Evolutionary conservation across 768 basidiomycete genomes (phyloP).

Genomic region (Leccinum broughii): DNA sequence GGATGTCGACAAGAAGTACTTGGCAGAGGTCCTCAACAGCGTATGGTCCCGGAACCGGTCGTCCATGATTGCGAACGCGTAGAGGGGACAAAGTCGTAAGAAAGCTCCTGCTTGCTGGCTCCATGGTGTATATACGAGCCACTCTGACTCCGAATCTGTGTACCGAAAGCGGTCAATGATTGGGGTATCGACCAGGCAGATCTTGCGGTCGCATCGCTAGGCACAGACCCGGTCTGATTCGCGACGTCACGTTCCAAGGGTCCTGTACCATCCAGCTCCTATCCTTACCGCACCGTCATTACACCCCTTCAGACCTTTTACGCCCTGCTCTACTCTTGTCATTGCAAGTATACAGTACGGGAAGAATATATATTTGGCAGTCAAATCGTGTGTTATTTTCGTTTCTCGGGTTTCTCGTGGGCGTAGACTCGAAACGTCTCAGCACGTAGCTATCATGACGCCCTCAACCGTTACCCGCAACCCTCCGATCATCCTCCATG

Average conservation of each 20-base stretch:
- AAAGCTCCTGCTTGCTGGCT: neutral
- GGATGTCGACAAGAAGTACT: neutral
- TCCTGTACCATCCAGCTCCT: neutral
- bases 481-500: neutral
- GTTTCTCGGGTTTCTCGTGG: neutral
- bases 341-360: neutral
- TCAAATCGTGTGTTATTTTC: neutral
- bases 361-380: neutral
- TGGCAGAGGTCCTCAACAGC: neutral
- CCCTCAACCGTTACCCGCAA: conserved; percentile 1
- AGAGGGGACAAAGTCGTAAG: neutral
- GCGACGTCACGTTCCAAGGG: neutral
- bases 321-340: neutral
- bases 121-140: neutral
- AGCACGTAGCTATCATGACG: conserved; percentile 2
- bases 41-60: conserved; percentile 8
- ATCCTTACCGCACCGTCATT: neutral
- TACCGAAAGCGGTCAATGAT: neutral
- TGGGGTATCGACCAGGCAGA: neutral
- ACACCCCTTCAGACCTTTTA: neutral
- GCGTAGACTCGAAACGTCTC: neutral
- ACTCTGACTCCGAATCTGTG: neutral
- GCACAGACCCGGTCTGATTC: conserved; percentile 6
- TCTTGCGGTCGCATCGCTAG: neutral
- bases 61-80: neutral